Base-by-base conservation (phyloP, 2,329 filamentous ascomycete genomes). In the Ilyonectria mors-panacis region DNA sequence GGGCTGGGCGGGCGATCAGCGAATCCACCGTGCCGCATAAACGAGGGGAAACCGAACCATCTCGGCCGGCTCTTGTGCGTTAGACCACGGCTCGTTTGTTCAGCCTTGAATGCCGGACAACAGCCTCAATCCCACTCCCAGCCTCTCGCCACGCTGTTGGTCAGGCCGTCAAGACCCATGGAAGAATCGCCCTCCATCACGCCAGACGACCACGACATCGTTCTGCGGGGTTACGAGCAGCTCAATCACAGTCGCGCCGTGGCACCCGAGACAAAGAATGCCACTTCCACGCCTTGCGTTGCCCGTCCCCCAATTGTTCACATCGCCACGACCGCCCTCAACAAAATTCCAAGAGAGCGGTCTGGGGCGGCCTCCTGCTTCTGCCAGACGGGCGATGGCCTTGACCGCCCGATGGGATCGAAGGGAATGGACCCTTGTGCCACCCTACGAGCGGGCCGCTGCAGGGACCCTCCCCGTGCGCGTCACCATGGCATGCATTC, bases 1-100 rank as follows among this genome's bases (percentile, higher is more conserved):
- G 48, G 65, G 55, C 48, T 56, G 48, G 65, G 54, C 17, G 37
- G 37, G 39, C 28, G 60, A 72, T 71, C 59, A 30, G 53, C 48
- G n/a, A 66, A 47, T 53, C 72, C 72, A 73, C 63, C 44, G 55
- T 23, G 51, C 63, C 57, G 58, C 72, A 74, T 69, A 73, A 73
- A 72, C 66, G 70, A 74, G 65, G 39, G 56, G 53, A 42, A 65
- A 63, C 69, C 70, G 61, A 59, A 63, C 58, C 57, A 63, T 56
- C 17, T 28, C 17, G 17, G 17, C 28, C 21, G 30, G 19, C 42
- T 45, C 15, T 30, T 50, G 48, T 19, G 26, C 10, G 28, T 33
- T 53, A 30, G 30, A 53, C 30, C 12, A n/a, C n/a, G 48, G 35
- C 10, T 19, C 9, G 17, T 21, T 19, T 13, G 23, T 35, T 53